Evolutionary conservation across 306 rosid species (phyloP), one percentile per base, ranked within the genome.

Genomic region (Quillaja saponaria): DNA sequence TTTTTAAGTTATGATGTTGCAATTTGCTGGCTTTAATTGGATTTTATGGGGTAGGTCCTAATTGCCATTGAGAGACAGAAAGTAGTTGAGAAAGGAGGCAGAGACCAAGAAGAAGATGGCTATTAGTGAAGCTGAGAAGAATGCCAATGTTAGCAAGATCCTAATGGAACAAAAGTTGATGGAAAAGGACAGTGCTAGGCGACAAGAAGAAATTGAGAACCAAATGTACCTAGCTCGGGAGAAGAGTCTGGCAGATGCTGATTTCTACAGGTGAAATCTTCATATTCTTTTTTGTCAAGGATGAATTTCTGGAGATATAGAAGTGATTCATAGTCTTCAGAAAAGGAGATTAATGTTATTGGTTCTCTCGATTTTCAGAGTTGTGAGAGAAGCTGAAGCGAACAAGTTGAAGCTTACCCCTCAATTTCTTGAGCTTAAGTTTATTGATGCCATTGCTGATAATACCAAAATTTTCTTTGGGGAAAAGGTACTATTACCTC

Each of bases 401-500:
- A 92, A 92, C 87, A 80, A 72, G 73, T 78, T 92, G 87, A 92
- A 86, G 87, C 94, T 89, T 21, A 89, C 98, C 34, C 95, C 96
- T 0, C 83, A 92, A 46, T 92, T 84, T 78, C 95, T 92, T 3
- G 87, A 92, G 87, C 94, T 92, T 3, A 86, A 58, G 64, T 92
- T 84, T 55, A 89, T 89, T 1, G 86, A 92, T 67, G 84, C 95
- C 71, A 85, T 92, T 25, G 88, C 98, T 58, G 76, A 78, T 60
- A 86, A 92, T 38, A 89, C 96, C 1, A 86, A 89, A 67, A 92
- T 92, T 64, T 92, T 92, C 91, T 92, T 92, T 28, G 98, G 98
- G 18, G 95, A 92, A 34, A 92, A 92, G 98, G 98, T 82, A 64
- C 58, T 58, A 21, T 46, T 42, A 10, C 59, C 54, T n/a, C 41